phyloP scores from a whole-genome alignment of 768 basidiomycete genomes.

The Podaxis sp. region DNA sequence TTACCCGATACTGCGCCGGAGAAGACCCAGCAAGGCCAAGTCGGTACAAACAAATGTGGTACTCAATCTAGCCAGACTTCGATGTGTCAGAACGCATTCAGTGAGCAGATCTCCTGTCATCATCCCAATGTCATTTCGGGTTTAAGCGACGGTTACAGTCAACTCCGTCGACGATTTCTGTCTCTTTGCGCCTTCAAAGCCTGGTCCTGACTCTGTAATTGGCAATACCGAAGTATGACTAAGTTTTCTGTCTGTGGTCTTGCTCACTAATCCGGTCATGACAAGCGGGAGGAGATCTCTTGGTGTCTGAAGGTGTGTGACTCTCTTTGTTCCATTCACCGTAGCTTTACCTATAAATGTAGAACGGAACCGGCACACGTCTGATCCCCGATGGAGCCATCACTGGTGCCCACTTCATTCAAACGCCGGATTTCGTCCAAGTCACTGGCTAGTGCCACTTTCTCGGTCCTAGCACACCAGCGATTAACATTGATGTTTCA shows the following conservation, averaged over 20 bases:
- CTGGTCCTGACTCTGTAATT: slow-evolving; percentile 51
- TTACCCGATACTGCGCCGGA: slow-evolving; percentile 47
- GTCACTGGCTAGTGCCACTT: slow-evolving; percentile 49
- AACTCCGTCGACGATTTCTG: slow-evolving; percentile 58
- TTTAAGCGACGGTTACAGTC: slow-evolving; percentile 31
- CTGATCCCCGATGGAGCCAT: slow-evolving; percentile 75
- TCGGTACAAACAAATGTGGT: slow-evolving; percentile 68
- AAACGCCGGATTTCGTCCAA: slow-evolving; percentile 76
- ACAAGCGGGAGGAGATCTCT: slow-evolving; percentile 40
- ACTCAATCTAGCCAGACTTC: slow-evolving; percentile 53
- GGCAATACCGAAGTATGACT: slow-evolving; percentile 57
- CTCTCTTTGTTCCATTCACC: neutral
- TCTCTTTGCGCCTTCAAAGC: slow-evolving; percentile 44
- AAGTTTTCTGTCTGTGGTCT: neutral
- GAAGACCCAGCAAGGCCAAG: slow-evolving; percentile 56
- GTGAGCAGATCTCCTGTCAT: slow-evolving; percentile 34
- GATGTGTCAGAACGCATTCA: slow-evolving; percentile 64
- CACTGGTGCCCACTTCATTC: slow-evolving; percentile 63
- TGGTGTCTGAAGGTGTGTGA: slow-evolving; percentile 41
- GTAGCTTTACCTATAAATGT: neutral
- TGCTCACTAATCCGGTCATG: slow-evolving; percentile 12
- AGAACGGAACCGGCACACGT: slow-evolving; percentile 62
- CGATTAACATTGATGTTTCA: neutral
- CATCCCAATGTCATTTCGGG: neutral
- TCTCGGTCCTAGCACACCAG: neutral